Percentiles rank a stretch among this genome's conserved stretches.
Evolutionary conservation across 495 filamentous ascomycete genomes (phyloP).

Genomic region (Gamarada debralockiae): DNA sequence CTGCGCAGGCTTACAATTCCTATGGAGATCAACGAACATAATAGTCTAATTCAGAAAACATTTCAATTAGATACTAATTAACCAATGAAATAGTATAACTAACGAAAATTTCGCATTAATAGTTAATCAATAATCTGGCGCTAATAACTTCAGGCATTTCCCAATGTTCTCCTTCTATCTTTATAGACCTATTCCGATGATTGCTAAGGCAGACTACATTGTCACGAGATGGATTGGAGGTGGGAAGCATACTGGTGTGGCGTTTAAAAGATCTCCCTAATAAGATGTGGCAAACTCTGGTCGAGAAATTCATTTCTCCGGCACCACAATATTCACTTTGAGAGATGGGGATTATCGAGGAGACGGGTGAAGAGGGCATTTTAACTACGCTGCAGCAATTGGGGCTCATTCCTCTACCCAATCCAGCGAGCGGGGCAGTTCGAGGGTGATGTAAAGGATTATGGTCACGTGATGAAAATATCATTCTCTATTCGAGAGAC

Average conservation of each 20-base stretch:
- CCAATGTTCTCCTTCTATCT: constrained; percentile 5
- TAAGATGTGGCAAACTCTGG: constrained; percentile 10
- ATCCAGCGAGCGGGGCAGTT: no score
- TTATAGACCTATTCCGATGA: constrained; percentile 12
- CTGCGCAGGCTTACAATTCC: no score
- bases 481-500: no score
- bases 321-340: constrained; percentile 13
- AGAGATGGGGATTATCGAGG: constrained; percentile 12
- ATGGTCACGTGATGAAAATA: no score
- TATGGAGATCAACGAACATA: no score
- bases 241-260: constrained; percentile 14
- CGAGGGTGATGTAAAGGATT: no score
- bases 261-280: constrained; percentile 10
- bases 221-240: constrained; percentile 14
- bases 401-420: constrained; percentile 6
- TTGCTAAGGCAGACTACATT: constrained; percentile 16
- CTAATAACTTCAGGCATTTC: no score
- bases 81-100: no score
- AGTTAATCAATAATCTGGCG: no score
- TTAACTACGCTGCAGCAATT: constrained; percentile 13
- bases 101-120: no score
- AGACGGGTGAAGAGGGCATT: constrained; percentile 12
- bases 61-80: no score
- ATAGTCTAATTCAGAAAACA: no score
- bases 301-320: constrained; percentile 13